Conservation (phyloP, 257 asterid genomes). For the Apocynum venetum region DNA sequence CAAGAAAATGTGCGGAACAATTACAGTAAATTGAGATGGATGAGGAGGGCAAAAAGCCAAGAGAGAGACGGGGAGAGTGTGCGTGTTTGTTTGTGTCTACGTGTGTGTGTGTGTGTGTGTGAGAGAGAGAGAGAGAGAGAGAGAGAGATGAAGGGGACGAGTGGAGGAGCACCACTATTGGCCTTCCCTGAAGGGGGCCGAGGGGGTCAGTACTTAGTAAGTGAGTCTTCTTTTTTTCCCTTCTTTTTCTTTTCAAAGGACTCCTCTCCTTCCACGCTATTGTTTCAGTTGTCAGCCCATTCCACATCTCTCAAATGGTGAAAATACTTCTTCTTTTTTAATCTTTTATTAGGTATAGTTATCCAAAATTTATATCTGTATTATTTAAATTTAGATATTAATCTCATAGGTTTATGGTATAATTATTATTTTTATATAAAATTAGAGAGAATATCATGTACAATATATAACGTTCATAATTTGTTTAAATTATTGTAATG, state of each 20-base stretch:
- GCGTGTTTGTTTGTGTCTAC: not conserved
- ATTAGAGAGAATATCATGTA: no score
- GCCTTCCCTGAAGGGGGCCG: slow-evolving; percentile 7
- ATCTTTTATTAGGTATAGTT: no score
- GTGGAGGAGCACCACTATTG: slow-evolving; percentile 45
- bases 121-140: slow-evolving; percentile 20
- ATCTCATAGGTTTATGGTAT: no score
- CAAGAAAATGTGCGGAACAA: not conserved
- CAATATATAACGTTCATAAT: no score
- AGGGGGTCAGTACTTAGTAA: not conserved
- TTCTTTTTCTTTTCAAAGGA: not conserved
- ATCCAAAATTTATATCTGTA: no score
- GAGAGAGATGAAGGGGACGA: slow-evolving; percentile 11
- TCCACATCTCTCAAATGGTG: no score
- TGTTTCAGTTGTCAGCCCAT: no score
- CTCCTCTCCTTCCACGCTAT: no score
- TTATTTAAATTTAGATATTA: no score
- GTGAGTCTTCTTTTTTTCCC: not conserved
- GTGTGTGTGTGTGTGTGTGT: not conserved
- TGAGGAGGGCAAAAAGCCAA: slow-evolving; percentile 10
- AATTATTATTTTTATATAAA: no score
- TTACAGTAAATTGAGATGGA: slow-evolving; percentile 13
- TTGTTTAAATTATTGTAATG: no score
- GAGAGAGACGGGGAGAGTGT: not conserved
- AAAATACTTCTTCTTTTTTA: no score